These are phyloP conservation scores for Nelumbo lutea DNA, from an alignment of 164 flowering plant genomes.

Conservation along the genomic window DNA sequence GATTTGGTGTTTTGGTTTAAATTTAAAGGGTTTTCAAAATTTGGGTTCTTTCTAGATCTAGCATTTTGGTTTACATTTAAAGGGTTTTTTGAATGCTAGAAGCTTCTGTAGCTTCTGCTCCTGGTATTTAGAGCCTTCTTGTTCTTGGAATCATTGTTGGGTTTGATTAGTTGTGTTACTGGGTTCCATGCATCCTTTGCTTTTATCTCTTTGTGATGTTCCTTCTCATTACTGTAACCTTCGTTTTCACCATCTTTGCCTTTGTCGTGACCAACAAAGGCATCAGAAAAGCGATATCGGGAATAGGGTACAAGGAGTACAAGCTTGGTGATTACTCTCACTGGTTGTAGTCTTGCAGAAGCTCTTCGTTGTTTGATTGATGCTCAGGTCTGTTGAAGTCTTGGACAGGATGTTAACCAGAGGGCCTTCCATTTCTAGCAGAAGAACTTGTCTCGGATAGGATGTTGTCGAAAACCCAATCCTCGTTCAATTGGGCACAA, in stretches of 20 bases:
- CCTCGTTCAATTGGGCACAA: too few species aligned
- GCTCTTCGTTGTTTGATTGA: slow-evolving; percentile 49
- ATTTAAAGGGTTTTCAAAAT: too few species aligned
- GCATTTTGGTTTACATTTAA: neutral
- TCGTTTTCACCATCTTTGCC: slow-evolving; percentile 37
- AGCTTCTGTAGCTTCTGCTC: slow-evolving; percentile 30
- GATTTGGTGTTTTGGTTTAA: too few species aligned
- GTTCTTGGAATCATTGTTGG: slow-evolving; percentile 26
- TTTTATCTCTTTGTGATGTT: slow-evolving; percentile 39
- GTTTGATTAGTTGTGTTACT: slow-evolving; percentile 37
- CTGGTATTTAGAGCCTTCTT: slow-evolving; percentile 27
- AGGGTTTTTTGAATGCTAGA: slow-evolving; percentile 30
- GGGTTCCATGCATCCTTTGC: slow-evolving; percentile 24
- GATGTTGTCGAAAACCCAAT: too few species aligned
- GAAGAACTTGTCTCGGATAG: slow-evolving; percentile 17
- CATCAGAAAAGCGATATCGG: slow-evolving; percentile 32
- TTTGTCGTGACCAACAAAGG: slow-evolving; percentile 49
- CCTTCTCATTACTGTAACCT: slow-evolving; percentile 31
- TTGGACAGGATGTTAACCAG: neutral
- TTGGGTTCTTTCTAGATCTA: too few species aligned
- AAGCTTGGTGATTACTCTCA: slow-evolving; percentile 52
- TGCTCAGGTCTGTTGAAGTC: slow-evolving; percentile 27
- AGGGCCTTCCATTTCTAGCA: slow-evolving; percentile 18
- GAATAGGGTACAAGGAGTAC: slow-evolving; percentile 35
- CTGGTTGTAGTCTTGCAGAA: slow-evolving; percentile 38